These are phyloP conservation scores for Helicostylum pulchrum DNA, from an alignment of 192 early-diverging fungal species.

Conservation along the genomic window DNA sequence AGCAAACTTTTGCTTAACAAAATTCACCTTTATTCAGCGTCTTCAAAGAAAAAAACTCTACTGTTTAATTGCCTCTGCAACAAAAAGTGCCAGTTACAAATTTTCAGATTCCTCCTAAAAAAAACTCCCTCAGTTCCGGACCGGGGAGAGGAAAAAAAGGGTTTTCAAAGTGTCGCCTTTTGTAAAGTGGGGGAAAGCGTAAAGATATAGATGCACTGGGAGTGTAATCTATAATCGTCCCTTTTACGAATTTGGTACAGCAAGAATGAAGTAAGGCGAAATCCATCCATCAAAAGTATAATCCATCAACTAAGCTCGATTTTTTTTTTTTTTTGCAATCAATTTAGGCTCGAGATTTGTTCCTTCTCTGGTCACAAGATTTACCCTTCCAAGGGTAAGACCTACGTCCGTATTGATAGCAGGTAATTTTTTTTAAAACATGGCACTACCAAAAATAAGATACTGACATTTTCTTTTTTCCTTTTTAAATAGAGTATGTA, in stretches of 20 bases:
- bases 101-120: too few species aligned
- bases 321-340: background rate
- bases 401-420: slow-evolving; percentile 89
- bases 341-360: slow-evolving; percentile 81
- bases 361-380: slow-evolving; percentile 98
- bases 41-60: too few species aligned
- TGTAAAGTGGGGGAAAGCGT: too few species aligned
- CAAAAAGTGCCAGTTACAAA: too few species aligned
- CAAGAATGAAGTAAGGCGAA: background rate
- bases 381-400: slow-evolving; percentile 97
- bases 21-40: too few species aligned
- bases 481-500: slow-evolving; percentile 15
- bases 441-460: too few species aligned
- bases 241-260: background rate
- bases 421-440: slow-evolving; percentile 54
- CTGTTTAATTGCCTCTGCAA: too few species aligned
- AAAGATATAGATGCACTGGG: background rate
- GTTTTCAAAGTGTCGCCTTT: too few species aligned
- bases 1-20: too few species aligned
- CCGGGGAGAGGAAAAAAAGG: too few species aligned
- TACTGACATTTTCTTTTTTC: background rate
- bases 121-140: too few species aligned
- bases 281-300: background rate
- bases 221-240: too few species aligned
- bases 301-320: background rate